These are phyloP conservation scores for Pholiota conissans DNA, from an alignment of 768 basidiomycete species.

Conservation along the genomic window DNA sequence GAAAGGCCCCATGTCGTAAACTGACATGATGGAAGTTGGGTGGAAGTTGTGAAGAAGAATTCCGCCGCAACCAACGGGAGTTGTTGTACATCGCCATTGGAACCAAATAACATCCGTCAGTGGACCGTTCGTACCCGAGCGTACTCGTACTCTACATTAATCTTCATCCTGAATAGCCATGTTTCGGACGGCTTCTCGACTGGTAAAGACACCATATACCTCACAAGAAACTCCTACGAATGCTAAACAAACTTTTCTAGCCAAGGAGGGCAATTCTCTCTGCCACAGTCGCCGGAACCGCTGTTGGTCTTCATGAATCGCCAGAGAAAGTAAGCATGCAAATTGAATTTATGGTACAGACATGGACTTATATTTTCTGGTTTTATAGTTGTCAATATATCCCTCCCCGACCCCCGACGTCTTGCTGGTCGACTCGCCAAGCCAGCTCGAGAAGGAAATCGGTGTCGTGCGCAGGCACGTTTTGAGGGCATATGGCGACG, in stretches of 20 bases:
- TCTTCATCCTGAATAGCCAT: constrained; percentile 16
- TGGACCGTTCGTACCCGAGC: constrained; percentile 23
- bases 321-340: constrained; percentile 30
- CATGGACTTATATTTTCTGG: neutral
- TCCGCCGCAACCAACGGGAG: no score
- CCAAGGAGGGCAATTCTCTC: constrained; percentile 35
- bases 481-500: constrained; percentile 54
- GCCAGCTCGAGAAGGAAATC: constrained; percentile 76
- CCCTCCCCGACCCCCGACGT: constrained; percentile 59
- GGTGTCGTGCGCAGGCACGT: constrained; percentile 63
- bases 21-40: no score
- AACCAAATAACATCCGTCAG: constrained; percentile 23
- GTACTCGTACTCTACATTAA: constrained; percentile 8
- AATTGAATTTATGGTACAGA: neutral
- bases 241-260: constrained; percentile 18
- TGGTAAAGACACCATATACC: constrained; percentile 19
- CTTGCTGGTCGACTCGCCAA: constrained; percentile 73
- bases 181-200: constrained; percentile 33
- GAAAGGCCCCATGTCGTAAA: no score
- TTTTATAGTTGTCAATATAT: constrained; percentile 82
- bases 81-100: constrained; percentile 9
- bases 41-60: no score
- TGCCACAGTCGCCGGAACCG: constrained; percentile 31
- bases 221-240: neutral
- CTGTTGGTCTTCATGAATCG: constrained; percentile 30